Evolutionary conservation across 169 alveolate genomes (phyloP), one percentile per base, ranked within the genome.

Genomic region (Perkinsus marinus): DNA sequence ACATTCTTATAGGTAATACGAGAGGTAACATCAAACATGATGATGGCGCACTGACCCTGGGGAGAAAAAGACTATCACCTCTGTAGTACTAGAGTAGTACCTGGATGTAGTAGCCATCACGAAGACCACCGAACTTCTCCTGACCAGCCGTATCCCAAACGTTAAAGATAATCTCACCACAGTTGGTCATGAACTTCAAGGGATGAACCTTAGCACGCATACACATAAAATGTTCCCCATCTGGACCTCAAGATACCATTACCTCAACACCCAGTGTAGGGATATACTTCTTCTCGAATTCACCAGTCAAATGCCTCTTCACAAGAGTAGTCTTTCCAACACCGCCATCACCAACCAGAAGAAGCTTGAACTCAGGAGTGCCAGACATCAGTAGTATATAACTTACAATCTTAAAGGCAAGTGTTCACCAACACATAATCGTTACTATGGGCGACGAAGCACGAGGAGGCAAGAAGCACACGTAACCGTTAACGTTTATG

Each of bases 101-200:
- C 34, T 57, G 79, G 79, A 57, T 57, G 79, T 98, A 98, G 95
- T 99, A 99, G 39, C 99, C 99, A 94, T 99, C 99, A 92, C 99
- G 95, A 93, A 99, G 98, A 26, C 99, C 99, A 43, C 99, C 99
- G 94, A 98, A 97, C 96, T 98, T 99, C 96, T 98, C 99, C 96
- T 99, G 99, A 16, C 99, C 99, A 39, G 99, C 99, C 38, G 99
- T 99, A 93, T 99, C 99, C 99, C 99, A 99, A 22, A 98, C 99
- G 94, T 97, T 98, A 97, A 99, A 98, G 93, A 96, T 96, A 91
- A 98, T 96, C 68, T 96, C 96, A 90, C 99, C 99, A 91, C 96
- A 96, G 92, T 97, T 98, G 43, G 99, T 99, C 94, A 96, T 95
- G 95, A 99, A 99, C 68, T 95, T 96, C 94, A 98, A 94, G 19